phyloP scores from a whole-genome alignment of 1,284 basidiomycete species.

The Leccinum griseonigrum region DNA sequence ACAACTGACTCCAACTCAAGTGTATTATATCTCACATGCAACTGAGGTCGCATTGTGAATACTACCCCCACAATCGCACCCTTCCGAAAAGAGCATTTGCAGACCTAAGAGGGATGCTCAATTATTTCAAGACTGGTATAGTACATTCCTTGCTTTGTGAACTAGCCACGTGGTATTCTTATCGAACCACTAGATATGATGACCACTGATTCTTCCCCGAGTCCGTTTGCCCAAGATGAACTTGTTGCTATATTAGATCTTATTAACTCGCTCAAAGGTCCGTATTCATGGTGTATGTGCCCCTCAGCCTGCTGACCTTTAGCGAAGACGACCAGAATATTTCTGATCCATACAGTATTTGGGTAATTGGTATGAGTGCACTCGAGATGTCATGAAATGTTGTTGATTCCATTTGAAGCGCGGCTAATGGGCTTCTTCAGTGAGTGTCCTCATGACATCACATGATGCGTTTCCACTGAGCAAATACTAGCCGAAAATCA shows the following conservation, averaged over 20 bases:
- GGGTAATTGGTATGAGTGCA: slow-evolving; percentile 16
- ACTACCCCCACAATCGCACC: slow-evolving; percentile 15
- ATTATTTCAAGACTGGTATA: slow-evolving; percentile 20
- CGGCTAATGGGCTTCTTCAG: slow-evolving; percentile 18
- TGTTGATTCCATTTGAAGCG: slow-evolving; percentile 9
- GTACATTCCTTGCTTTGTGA: neutral
- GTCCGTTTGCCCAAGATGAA: slow-evolving; percentile 15
- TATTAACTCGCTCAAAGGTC: slow-evolving; percentile 21
- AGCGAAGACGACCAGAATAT: slow-evolving; percentile 8
- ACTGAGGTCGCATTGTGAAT: slow-evolving; percentile 21
- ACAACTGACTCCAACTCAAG: slow-evolving; percentile 4
- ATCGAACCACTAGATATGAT: slow-evolving; percentile 15
- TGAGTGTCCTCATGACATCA: neutral
- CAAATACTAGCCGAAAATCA: slow-evolving; percentile 11
- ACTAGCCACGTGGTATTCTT: neutral
- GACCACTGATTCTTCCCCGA: slow-evolving; percentile 20
- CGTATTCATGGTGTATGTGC: slow-evolving; percentile 5
- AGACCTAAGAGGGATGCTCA: slow-evolving; percentile 21
- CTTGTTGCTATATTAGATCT: slow-evolving; percentile 12
- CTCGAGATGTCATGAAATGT: neutral
- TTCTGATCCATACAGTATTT: slow-evolving; percentile 12
- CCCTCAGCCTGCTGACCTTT: neutral
- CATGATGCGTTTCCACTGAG: neutral
- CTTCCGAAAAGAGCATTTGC: slow-evolving; percentile 9
- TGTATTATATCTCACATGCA: neutral